A percentile compares a stretch with the other conserved stretches of the same genome.
Conservation (phyloP, 805 yeast genomes). For the Candida pseudoglaebosa region DNA sequence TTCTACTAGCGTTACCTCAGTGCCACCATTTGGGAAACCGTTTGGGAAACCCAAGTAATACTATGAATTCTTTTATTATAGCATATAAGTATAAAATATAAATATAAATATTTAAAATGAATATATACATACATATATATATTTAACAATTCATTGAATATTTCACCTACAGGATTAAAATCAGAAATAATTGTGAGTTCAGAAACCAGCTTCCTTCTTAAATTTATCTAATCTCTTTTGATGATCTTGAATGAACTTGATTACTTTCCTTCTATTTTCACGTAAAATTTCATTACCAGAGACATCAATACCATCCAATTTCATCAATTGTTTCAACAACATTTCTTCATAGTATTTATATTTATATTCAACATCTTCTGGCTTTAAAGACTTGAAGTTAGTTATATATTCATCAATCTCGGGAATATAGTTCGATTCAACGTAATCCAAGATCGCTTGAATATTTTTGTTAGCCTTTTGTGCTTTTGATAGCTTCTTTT, state of each 20-base stretch:
- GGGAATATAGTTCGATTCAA: slow-evolving; percentile 38
- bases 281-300: slow-evolving; percentile 50
- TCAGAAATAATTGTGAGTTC: too few relatives aligned
- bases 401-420: slow-evolving; percentile 31
- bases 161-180: too few relatives aligned
- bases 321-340: slow-evolving; percentile 61
- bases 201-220: slow-evolving; percentile 26
- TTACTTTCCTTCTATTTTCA: slow-evolving; percentile 53
- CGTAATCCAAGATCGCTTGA: slow-evolving; percentile 35
- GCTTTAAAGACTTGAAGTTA: slow-evolving; percentile 20
- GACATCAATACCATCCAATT: slow-evolving; percentile 60
- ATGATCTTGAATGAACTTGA: slow-evolving; percentile 57
- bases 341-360: slow-evolving; percentile 61
- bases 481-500: slow-evolving; percentile 36
- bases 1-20: slow-evolving; percentile 6
- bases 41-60: too few relatives aligned
- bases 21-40: slow-evolving; percentile 7
- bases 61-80: too few relatives aligned
- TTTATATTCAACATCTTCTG: slow-evolving; percentile 42
- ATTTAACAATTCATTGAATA: too few relatives aligned
- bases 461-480: slow-evolving; percentile 38
- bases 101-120: too few relatives aligned
- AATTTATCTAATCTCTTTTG: slow-evolving; percentile 53
- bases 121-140: too few relatives aligned
- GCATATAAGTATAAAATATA: too few relatives aligned